A percentile compares a stretch with the other conserved stretches of the same genome.
Evolutionary conservation across 2,329 filamentous ascomycete species (phyloP).

Genomic region (Scorias spongiosa): DNA sequence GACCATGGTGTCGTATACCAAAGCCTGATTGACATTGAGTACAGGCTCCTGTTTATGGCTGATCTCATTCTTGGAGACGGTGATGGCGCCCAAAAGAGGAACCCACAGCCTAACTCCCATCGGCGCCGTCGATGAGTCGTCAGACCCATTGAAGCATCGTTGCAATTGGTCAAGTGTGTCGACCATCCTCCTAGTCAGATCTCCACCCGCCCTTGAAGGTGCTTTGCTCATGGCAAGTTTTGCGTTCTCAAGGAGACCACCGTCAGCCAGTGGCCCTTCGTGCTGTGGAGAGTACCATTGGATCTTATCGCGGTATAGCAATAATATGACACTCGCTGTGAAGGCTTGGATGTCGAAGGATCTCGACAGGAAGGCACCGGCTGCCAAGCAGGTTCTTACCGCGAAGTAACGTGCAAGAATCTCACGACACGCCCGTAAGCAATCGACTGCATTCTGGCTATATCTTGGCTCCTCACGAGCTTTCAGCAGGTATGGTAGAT

Average conservation of each 20-base stretch:
- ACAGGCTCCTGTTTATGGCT: background rate
- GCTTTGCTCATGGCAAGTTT: constrained; percentile 1
- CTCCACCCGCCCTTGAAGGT: background rate
- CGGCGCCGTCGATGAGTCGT: background rate
- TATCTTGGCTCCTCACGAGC: background rate
- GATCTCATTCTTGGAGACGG: background rate
- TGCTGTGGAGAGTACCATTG: background rate
- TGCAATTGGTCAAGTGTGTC: constrained; percentile 1
- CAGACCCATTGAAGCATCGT: constrained; percentile 1
- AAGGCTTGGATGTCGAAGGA: constrained; percentile 4
- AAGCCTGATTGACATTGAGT: background rate
- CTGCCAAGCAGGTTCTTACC: background rate
- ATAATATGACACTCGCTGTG: constrained; percentile 1
- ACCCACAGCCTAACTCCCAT: background rate
- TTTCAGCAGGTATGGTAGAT: constrained; percentile 1
- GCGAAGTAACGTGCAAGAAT: constrained; percentile 2
- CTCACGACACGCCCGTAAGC: constrained; percentile 1
- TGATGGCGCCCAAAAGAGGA: background rate
- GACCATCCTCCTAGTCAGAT: background rate
- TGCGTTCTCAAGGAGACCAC: constrained; percentile 2
- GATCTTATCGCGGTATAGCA: constrained; percentile 1
- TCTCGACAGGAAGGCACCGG: constrained; percentile 1
- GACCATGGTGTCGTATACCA: background rate
- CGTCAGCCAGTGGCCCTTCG: background rate
- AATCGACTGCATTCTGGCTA: background rate